Conservation (phyloP, 2,329 filamentous ascomycete species). For the Apiospora phragmitis region DNA sequence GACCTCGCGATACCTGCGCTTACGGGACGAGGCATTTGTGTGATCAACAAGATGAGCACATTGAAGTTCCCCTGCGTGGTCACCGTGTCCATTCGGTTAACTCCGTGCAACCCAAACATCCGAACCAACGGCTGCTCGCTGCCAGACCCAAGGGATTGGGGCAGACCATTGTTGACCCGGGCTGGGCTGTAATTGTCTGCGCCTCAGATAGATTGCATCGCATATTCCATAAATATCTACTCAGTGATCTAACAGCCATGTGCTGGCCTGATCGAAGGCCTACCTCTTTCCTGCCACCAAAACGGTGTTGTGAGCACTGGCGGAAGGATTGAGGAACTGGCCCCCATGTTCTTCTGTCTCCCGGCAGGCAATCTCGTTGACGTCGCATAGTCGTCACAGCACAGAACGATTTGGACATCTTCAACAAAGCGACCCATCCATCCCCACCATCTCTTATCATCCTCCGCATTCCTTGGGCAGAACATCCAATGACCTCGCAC, state of each 20-base stretch:
- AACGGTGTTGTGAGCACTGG: neutral
- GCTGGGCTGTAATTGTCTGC: neutral
- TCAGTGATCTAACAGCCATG: neutral
- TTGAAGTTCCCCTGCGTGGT: neutral
- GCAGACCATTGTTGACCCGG: neutral
- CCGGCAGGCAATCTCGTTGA: neutral
- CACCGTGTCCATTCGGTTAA: neutral
- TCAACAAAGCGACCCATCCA: neutral
- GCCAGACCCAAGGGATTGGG: neutral
- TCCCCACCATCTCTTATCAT: neutral
- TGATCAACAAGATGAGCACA: neutral
- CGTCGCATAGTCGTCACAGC: neutral
- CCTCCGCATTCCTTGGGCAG: neutral
- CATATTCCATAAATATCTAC: neutral
- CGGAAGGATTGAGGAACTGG: neutral
- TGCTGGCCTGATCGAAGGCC: neutral
- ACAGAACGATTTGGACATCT: neutral
- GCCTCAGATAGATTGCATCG: neutral
- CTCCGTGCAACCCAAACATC: neutral
- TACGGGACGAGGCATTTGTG: neutral
- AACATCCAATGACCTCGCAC: neutral
- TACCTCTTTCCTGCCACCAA: neutral
- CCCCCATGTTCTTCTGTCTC: neutral
- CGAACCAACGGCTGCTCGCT: neutral
- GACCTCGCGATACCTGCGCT: neutral